Evolutionary conservation across 2,329 filamentous ascomycete species (phyloP), one percentile per base, ranked within the genome.

Genomic region (Ophiocordyceps sinensis): DNA sequence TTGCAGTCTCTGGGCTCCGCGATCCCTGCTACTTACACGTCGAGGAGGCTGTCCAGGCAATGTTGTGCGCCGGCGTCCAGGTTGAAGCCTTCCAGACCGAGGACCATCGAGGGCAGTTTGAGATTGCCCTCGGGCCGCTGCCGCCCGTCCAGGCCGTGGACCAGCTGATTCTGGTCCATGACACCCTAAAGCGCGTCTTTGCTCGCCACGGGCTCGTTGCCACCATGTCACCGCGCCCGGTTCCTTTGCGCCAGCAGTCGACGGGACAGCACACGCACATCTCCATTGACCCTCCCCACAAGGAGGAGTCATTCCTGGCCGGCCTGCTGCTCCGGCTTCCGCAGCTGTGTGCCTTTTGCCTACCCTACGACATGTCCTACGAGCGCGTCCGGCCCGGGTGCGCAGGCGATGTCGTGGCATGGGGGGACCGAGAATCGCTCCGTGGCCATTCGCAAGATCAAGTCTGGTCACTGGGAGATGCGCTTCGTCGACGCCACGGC

Each of bases 51-150:
- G 29, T 39, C 9, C 36, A 40, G 23, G 15, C 28, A 5, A 29
- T 46, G 11, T 13, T 37, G 34, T n/a, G 31, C 3, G 30, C 39
- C 8, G 44, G 44, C 23, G 42, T 44, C 4, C 11, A 14, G 9
- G 21, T 46, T 15, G 39, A 44, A 11, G 36, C 31, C 13, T 23
- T 46, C 13, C 44, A 44, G n/a, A 40, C 39, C 15, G 44, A 44
- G 19, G 44, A 37, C 4, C 3, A 5, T 5, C 28, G 38, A 13
- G 44, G 44, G 14, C 44, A 46, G 36, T 45, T 40, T 19, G 41
- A 46, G 17, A 19, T 46, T 21, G n/a, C n/a, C 15, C 42, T 46
- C 2, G 44, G 37, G 19, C 42, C 39, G n/a, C 21, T 29, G 12
- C 32, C 39, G 17, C 44, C 42, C 1, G 23, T 44, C n/a, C 17